Base-by-base conservation (phyloP, 495 filamentous ascomycete genomes). In the Daldinia vernicosa region DNA sequence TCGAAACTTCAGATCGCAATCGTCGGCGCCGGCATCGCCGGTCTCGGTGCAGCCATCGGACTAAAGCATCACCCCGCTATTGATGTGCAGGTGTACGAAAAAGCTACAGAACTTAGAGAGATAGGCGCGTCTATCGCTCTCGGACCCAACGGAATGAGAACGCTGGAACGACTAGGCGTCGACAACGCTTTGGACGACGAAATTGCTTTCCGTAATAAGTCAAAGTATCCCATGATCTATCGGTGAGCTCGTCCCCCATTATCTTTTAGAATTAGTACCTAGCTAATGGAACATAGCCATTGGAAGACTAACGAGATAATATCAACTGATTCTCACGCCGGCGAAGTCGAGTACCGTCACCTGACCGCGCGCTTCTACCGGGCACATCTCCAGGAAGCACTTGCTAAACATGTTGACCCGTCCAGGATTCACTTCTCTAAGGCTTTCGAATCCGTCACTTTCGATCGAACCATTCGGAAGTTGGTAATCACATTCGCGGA, bases 91-190 rank as follows among this genome's bases (percentile, higher is more conserved):
- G 61, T 85, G 14, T 86, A 84, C 62, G 83, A 85, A 47, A 80
- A 81, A 65, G 80, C 84, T 7, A 59, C 76, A 0, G 77, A 84
- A 66, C 77, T 85, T 6, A 66, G 70, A 33, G 83, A 86, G 57
- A 85, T 86, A 40, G 83, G 83, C 8, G 84, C 82, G 0, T 83
- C 81, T 28, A 84, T 85, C 63, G 82, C 84, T 7, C 75, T 86
- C 7, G 83, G 84, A 50, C 83, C 83, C 19, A 85, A 85, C 80
- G 84, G 83, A 14, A 79, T 86, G 75, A 77, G 83, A 45, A 83
- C 84, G 3, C 70, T 86, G 40, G 79, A 85, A 39, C 80, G 76
- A 51, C 78, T 84, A 12, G 83, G 82, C 5, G 79, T 84, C 2
- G 24, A 77, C 17, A 79, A 81, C 56, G 79, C 78, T 1, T 75